Evolutionary conservation across 1,139 yeast species (phyloP), one percentile per base, ranked within the genome.

Genomic region (Pichia sp.): DNA sequence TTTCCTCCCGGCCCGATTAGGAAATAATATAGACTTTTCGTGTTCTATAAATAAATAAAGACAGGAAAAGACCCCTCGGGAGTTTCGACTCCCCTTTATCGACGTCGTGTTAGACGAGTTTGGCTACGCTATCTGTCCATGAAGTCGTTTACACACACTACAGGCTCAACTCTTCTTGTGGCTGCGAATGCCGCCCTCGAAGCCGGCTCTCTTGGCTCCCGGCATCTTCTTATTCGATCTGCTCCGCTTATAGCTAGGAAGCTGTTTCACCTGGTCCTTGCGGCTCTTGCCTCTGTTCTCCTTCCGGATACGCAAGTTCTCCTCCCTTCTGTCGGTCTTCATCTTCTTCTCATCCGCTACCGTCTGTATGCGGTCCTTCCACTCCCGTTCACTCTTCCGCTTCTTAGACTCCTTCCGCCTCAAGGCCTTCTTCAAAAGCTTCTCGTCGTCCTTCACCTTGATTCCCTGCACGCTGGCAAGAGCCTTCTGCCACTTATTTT

Each of bases 391-490:
- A 59, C 95, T 85, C 71, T 81, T 86, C 63, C 87, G 78, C 71
- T 89, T 90, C 66, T 79, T 76, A 57, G 85, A 80, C 62, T 87
- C 95, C 65, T 88, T 87, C 62, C 87, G 78, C 72, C 87, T 90
- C 57, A 93, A 70, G 1, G 98, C 88, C 68, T 89, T 91, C 63
- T 84, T 85, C 68, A 95, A 77, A 61, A 93, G 72, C 65, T 82
- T 85, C 66, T 91, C 99, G 67, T 93, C 95, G 67, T 95, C 97
- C 62, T 86, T 87, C 47, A 91, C 74, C 67, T 89, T 91, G 28
- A 82, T 72, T 46, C 99, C 99, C 69, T 90, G 96, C 3, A 96
- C 91, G 64, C 86, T 93, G 34, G 86, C 78, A 73, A 91, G 75
- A 19, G 95, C 88, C 60, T 80, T 78, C 62, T 80, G 83, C 99